These are phyloP conservation scores for Metarhizium album DNA, from an alignment of 2,329 filamentous ascomycete genomes.

Conservation along the genomic window DNA sequence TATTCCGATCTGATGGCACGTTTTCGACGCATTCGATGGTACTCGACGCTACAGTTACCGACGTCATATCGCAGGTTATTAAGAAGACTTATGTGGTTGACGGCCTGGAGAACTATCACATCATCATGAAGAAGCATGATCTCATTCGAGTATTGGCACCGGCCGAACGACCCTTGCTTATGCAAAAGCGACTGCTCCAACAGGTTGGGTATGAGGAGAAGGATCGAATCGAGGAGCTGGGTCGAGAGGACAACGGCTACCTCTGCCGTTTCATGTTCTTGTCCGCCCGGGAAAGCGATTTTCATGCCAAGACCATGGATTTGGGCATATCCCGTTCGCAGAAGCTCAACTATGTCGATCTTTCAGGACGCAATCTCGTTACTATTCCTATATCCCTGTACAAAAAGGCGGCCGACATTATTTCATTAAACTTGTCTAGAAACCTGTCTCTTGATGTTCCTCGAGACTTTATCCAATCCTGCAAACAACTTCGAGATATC, in stretches of 20 bases:
- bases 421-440: slow-evolving; percentile 84
- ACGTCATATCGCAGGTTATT: slow-evolving; percentile 80
- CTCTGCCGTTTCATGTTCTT: slow-evolving; percentile 93
- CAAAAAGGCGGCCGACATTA: slow-evolving; percentile 83
- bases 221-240: slow-evolving; percentile 85
- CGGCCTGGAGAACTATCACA: slow-evolving; percentile 86
- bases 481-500: slow-evolving; percentile 83
- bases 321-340: slow-evolving; percentile 71
- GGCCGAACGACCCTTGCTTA: slow-evolving; percentile 71
- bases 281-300: slow-evolving; percentile 78
- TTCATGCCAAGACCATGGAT: slow-evolving; percentile 57
- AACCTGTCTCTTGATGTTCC: slow-evolving; percentile 89
- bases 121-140: slow-evolving; percentile 89
- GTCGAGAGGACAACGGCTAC: slow-evolving; percentile 94
- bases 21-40: slow-evolving; percentile 85
- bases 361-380: slow-evolving; percentile 79
- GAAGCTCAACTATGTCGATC: slow-evolving; percentile 89
- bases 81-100: slow-evolving; percentile 93
- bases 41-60: slow-evolving; percentile 72
- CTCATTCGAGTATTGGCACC: slow-evolving; percentile 70
- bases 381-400: slow-evolving; percentile 94
- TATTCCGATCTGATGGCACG: slow-evolving; percentile 87
- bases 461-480: slow-evolving; percentile 92
- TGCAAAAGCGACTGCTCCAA: slow-evolving; percentile 84
- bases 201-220: slow-evolving; percentile 83